Conservation (phyloP, 805 yeast species). For the Zygosaccharomyces gambellarensis region DNA sequence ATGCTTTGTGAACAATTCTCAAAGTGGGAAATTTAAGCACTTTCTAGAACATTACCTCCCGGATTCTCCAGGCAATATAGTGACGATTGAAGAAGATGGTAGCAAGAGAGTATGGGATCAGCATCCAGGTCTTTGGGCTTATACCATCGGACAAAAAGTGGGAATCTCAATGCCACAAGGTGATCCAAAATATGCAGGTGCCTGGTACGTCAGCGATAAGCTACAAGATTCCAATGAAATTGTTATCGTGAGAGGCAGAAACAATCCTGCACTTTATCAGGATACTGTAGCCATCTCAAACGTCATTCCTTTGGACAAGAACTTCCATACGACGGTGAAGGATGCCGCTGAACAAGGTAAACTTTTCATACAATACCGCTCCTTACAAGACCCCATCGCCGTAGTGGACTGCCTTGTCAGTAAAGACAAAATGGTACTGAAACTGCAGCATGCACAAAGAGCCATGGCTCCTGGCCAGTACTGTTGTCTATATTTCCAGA, state of each 20-base stretch:
- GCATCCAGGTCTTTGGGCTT: constrained; percentile 88
- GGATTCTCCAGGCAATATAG: constrained; percentile 70
- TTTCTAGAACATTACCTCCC: constrained; percentile 72
- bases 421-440: constrained; percentile 25
- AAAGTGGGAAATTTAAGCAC: constrained; percentile 57
- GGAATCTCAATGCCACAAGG: constrained; percentile 86
- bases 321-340: neutral
- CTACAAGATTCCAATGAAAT: constrained; percentile 59
- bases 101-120: constrained; percentile 73
- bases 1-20: constrained; percentile 73
- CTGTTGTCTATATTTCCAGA: constrained; percentile 64
- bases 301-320: constrained; percentile 26
- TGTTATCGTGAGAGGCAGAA: constrained; percentile 68
- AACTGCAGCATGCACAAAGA: constrained; percentile 44
- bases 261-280: constrained; percentile 52
- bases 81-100: constrained; percentile 40
- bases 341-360: constrained; percentile 6
- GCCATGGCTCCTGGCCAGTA: constrained; percentile 92
- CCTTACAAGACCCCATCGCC: constrained; percentile 57
- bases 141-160: constrained; percentile 83
- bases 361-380: constrained; percentile 60
- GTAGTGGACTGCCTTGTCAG: constrained; percentile 30
- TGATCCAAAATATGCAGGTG: constrained; percentile 64
- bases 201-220: constrained; percentile 85
- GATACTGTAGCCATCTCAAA: constrained; percentile 39